phyloP scores from a whole-genome alignment of 2,329 filamentous ascomycete genomes.

The Neurospora sp. region DNA sequence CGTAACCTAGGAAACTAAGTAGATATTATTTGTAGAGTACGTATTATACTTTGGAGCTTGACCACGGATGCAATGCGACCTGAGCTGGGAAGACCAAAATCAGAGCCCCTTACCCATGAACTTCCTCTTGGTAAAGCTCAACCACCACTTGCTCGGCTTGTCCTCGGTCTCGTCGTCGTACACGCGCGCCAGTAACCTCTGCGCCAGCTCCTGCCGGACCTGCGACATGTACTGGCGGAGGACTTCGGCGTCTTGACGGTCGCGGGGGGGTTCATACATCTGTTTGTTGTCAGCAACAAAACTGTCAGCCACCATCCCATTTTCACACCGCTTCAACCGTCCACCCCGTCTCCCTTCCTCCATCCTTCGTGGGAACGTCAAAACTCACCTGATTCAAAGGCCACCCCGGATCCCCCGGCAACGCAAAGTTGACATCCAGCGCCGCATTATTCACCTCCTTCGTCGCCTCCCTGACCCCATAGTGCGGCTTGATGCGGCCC shows the following conservation, averaged over 20 bases:
- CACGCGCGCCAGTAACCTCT: slow-evolving; percentile 72
- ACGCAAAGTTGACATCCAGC: slow-evolving; percentile 86
- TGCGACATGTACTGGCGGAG: slow-evolving; percentile 85
- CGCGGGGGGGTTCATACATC: slow-evolving; percentile 83
- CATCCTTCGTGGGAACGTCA: too few species aligned
- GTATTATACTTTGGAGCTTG: neutral
- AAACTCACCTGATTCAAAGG: slow-evolving; percentile 72
- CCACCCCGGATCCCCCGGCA: slow-evolving; percentile 87
- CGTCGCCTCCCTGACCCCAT: slow-evolving; percentile 47
- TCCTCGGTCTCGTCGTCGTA: slow-evolving; percentile 69
- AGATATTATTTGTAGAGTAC: neutral
- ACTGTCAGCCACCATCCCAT: neutral
- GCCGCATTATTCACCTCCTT: slow-evolving; percentile 83
- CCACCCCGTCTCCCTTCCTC: too few species aligned
- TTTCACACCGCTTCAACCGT: neutral
- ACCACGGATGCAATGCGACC: neutral
- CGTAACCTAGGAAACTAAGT: neutral
- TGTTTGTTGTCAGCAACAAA: slow-evolving; percentile 18
- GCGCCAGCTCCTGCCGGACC: slow-evolving; percentile 83
- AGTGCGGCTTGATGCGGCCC: slow-evolving; percentile 70
- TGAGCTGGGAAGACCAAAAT: slow-evolving; percentile 3
- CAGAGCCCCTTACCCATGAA: slow-evolving; percentile 95
- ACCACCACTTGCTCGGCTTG: slow-evolving; percentile 80
- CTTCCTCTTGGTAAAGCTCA: slow-evolving; percentile 98
- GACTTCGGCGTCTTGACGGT: slow-evolving; percentile 81